Base-by-base conservation (phyloP, 257 asterid genomes). In the Plantago ovata region DNA sequence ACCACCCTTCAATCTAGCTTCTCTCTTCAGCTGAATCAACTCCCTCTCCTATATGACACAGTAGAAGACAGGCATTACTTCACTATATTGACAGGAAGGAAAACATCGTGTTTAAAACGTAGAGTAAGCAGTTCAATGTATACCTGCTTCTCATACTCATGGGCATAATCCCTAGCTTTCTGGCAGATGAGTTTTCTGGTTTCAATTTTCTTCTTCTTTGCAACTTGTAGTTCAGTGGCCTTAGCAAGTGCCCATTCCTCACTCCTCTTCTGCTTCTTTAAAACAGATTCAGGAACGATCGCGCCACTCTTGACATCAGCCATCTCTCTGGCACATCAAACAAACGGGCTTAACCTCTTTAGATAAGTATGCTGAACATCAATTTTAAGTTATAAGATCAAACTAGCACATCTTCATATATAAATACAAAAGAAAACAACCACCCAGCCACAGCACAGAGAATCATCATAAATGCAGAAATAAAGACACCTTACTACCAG, bases 1-100 rank as follows among this genome's bases (percentile, higher is more conserved):
- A 6, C 95, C 95, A 18, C 95, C 95, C 63, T 81, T 86, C 89
- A 86, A 68, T 63, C 95, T 72, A 0, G 95, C 95, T 55, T 86
- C 95, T 0, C 93, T 85, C 81, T 86, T 86, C 82, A 86, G 66
- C 5, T 47, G 76, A 55, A 79, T 68, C 66, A 83, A 66, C 69
- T 83, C 87, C 60, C 38, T 83, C 48, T 81, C 85, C 94, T 83
- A 41, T 1, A 64, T 16, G 20, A 53, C 7, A 51, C 14, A 6
- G 52, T 46, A 10, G n/a, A 12, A 49, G 20, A 22, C 21, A 21
- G 55, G 5, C 13, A 49, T 10, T 49, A 20, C 32, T 24, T n/a
- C n/a, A n/a, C n/a, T n/a, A n/a, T n/a, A n/a, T n/a, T n/a, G n/a
- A 47, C 4, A 3, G 14, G 1, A 8, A 47, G 4, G 14, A 18